phyloP scores from a whole-genome alignment of 306 rosid species.

The Begonia masoniana region DNA sequence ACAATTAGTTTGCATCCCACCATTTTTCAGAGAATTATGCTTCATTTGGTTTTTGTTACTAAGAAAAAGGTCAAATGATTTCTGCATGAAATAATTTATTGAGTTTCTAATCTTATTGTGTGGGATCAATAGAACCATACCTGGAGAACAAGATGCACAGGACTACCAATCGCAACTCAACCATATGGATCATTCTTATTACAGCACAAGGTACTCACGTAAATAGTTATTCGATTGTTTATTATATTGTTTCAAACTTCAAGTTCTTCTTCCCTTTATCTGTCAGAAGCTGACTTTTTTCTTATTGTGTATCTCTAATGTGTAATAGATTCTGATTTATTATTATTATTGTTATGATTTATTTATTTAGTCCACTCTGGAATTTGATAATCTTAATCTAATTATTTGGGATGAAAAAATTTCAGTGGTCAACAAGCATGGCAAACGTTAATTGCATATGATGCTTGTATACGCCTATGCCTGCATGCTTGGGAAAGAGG shows the following conservation, averaged over 20 bases:
- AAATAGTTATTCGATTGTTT: no score
- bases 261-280: no score
- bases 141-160: slow-evolving; percentile 32
- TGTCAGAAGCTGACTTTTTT: no score
- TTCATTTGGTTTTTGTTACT: no score
- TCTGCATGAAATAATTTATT: no score
- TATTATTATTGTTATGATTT: no score
- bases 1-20: neutral
- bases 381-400: no score
- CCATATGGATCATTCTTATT: slow-evolving; percentile 30
- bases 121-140: slow-evolving; percentile 22
- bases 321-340: no score
- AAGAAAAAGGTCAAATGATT: no score
- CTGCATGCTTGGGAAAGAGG: slow-evolving; percentile 92
- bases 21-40: neutral
- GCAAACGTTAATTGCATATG: slow-evolving; percentile 91
- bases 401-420: neutral
- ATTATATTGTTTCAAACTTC: no score
- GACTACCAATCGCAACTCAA: slow-evolving; percentile 20
- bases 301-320: no score
- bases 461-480: slow-evolving; percentile 86
- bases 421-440: slow-evolving; percentile 82
- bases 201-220: slow-evolving; percentile 43
- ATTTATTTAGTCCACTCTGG: no score
- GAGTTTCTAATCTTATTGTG: neutral